Conservation (phyloP, 176 grass and related monocot species). For the Ensete ventricosum region DNA sequence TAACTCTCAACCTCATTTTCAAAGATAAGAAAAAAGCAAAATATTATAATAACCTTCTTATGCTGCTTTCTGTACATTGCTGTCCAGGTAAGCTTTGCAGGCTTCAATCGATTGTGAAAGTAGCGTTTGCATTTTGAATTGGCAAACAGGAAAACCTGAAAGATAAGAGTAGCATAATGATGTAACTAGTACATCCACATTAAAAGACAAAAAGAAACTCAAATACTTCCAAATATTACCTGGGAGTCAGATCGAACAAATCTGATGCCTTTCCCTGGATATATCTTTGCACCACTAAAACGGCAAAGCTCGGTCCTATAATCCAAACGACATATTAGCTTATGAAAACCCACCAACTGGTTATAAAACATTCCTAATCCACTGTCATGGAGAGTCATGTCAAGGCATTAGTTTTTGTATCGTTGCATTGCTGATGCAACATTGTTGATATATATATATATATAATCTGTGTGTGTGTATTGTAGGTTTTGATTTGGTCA, state of each 20-base stretch:
- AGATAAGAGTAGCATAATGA: not conserved
- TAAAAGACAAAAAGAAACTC: not conserved
- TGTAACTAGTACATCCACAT: not conserved
- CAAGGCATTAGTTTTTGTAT: too few species aligned
- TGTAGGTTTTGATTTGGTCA: too few species aligned
- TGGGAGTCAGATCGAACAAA: constrained; percentile 3
- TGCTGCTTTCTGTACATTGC: constrained; percentile 5
- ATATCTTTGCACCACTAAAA: constrained; percentile 2
- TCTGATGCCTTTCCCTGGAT: not conserved
- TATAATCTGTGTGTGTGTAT: too few species aligned
- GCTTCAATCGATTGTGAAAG: not conserved
- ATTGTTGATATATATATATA: too few species aligned
- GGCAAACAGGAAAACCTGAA: not conserved
- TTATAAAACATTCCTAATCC: too few species aligned
- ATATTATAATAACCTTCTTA: not conserved
- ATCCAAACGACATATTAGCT: too few species aligned
- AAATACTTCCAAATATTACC: not conserved
- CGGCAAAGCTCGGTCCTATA: not conserved
- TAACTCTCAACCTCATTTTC: too few species aligned
- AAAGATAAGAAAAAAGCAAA: too few species aligned
- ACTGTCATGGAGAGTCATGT: too few species aligned
- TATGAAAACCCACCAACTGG: too few species aligned
- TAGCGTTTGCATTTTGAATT: constrained; percentile 4
- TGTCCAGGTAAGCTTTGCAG: constrained; percentile 4
- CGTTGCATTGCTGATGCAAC: too few species aligned